Percentiles rank a stretch among this genome's conserved stretches.
Conservation (phyloP, 805 yeast genomes). For the Candida wancherniae region DNA sequence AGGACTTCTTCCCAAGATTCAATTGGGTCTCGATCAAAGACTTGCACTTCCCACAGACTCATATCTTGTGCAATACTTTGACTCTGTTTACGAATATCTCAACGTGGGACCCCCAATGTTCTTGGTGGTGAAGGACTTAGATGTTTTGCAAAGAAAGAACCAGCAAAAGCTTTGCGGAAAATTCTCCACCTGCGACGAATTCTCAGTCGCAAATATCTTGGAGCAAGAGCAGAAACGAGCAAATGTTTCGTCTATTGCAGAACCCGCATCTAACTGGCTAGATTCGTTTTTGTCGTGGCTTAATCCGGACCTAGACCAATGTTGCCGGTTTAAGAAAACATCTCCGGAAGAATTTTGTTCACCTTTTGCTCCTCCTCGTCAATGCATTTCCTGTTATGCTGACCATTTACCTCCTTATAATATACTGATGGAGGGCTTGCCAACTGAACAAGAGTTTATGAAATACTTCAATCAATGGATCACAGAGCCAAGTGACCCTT, state of each 20-base stretch:
- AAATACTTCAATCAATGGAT: slow-evolving; percentile 78
- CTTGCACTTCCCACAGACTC: slow-evolving; percentile 82
- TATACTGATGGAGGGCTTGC: slow-evolving; percentile 76
- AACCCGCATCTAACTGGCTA: slow-evolving; percentile 88
- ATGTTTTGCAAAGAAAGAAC: slow-evolving; percentile 52
- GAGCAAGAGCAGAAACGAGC: slow-evolving; percentile 80
- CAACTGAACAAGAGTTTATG: slow-evolving; percentile 67
- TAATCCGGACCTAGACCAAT: slow-evolving; percentile 80
- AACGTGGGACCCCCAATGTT: slow-evolving; percentile 91
- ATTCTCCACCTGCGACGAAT: slow-evolving; percentile 76
- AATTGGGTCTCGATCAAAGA: slow-evolving; percentile 85
- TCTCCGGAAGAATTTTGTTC: slow-evolving; percentile 50
- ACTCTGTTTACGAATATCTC: slow-evolving; percentile 66
- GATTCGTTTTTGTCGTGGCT: slow-evolving; percentile 87
- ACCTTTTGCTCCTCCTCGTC: slow-evolving; percentile 61
- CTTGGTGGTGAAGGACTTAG: slow-evolving; percentile 68
- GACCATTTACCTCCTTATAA: slow-evolving; percentile 59
- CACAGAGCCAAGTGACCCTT: slow-evolving; percentile 75
- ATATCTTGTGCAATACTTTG: slow-evolving; percentile 73
- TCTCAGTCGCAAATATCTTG: slow-evolving; percentile 71
- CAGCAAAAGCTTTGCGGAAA: slow-evolving; percentile 84
- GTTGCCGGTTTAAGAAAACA: slow-evolving; percentile 66
- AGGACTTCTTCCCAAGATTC: slow-evolving; percentile 60
- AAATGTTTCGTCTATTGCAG: slow-evolving; percentile 58
- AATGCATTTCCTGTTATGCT: slow-evolving; percentile 69